A percentile compares a stretch with the other conserved stretches of the same genome.
Evolutionary conservation across 495 filamentous ascomycete species (phyloP).

Genomic region (Parathielavia hyrcaniae): DNA sequence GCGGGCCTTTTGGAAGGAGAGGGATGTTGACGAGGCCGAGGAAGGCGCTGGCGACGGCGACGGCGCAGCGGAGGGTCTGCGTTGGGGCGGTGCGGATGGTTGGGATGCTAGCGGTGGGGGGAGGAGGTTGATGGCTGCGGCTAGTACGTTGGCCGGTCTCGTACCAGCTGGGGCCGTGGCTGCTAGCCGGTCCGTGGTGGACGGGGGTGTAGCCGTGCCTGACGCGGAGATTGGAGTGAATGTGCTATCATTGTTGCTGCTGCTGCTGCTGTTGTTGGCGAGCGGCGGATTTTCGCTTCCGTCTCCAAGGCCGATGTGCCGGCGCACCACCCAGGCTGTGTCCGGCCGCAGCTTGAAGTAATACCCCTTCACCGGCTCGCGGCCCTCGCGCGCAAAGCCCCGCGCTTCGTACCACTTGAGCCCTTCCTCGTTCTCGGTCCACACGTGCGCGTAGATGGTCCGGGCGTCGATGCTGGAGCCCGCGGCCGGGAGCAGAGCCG

Average conservation of each 20-base stretch:
- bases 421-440: constrained; percentile 83
- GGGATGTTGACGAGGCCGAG: constrained; percentile 21
- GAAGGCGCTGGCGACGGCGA: constrained; percentile 22
- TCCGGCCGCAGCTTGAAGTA: constrained; percentile 78
- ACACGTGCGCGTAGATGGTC: constrained; percentile 78
- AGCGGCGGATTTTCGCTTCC: too few relatives aligned
- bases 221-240: too few relatives aligned
- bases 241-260: too few relatives aligned
- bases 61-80: constrained; percentile 5
- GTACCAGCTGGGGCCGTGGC: not conserved
- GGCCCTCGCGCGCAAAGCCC: constrained; percentile 59
- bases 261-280: too few relatives aligned
- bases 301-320: too few relatives aligned
- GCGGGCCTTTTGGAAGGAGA: constrained; percentile 48
- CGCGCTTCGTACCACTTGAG: constrained; percentile 77
- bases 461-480: constrained; percentile 45
- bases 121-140: not conserved
- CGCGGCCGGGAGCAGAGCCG: constrained; percentile 30
- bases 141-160: constrained; percentile 3
- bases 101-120: not conserved
- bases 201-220: too few relatives aligned
- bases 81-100: constrained; percentile 10
- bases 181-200: too few relatives aligned
- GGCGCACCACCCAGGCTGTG: constrained; percentile 68
- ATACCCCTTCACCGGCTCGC: constrained; percentile 59